Conservation (phyloP, 1,139 yeast genomes). For the Suhomyces chickasaworum region DNA sequence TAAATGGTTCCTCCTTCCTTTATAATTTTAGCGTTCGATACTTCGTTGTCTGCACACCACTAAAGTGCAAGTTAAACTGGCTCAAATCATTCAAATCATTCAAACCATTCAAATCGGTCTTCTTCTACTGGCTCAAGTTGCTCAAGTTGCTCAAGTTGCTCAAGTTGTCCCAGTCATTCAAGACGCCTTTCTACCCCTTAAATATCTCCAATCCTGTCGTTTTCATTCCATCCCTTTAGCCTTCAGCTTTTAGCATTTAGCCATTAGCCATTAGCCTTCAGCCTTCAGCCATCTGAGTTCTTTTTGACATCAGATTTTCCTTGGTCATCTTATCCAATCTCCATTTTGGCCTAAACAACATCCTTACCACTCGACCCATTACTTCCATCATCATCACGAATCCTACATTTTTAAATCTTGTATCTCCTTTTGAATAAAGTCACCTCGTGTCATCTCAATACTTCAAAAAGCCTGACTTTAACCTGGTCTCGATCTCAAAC, state of each 20-base stretch:
- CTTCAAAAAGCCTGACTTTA: neutral
- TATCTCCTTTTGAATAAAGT: too few species aligned
- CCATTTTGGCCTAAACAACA: too few species aligned
- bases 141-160: neutral
- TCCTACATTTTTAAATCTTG: too few species aligned
- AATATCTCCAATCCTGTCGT: neutral
- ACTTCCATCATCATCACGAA: too few species aligned
- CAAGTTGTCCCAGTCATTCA: too few species aligned
- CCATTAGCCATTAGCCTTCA: too few species aligned
- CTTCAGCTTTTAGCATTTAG: too few species aligned
- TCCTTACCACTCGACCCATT: too few species aligned
- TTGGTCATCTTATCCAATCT: too few species aligned
- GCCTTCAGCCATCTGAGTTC: neutral
- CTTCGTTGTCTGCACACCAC: slow-evolving; percentile 2
- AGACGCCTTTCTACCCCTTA: too few species aligned
- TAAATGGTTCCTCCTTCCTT: slow-evolving; percentile 6
- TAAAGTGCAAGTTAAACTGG: neutral
- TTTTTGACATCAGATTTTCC: neutral
- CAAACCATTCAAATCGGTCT: neutral
- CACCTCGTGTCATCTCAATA: too few species aligned
- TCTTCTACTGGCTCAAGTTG: neutral
- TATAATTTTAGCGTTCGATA: slow-evolving; percentile 1
- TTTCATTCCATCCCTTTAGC: neutral
- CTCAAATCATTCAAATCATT: neutral
- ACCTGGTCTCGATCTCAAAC: neutral